These are phyloP conservation scores for Coelastrella sp. DNA, from an alignment of 139 green algal species.

Conservation along the genomic window DNA sequence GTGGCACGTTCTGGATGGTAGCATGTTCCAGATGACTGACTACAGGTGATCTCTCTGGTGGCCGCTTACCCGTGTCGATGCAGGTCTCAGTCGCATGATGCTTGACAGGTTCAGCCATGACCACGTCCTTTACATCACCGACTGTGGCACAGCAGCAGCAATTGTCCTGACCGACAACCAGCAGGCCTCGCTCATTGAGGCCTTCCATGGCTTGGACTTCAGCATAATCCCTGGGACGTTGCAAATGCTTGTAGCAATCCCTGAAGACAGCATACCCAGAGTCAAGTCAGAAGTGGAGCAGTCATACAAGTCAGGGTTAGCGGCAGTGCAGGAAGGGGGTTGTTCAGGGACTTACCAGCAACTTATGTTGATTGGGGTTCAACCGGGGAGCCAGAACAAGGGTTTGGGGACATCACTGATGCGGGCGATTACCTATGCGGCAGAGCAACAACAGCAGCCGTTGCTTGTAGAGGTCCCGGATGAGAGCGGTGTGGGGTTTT, in stretches of 20 bases:
- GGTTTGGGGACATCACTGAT: not conserved
- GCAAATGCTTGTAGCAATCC: slow-evolving; percentile 2
- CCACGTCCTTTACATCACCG: not conserved
- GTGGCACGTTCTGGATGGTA: too few relatives aligned
- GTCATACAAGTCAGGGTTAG: not conserved
- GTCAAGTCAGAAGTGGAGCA: not conserved
- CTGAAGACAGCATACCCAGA: not conserved
- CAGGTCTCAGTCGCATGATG: not conserved
- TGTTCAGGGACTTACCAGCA: not conserved
- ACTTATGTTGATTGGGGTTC: not conserved
- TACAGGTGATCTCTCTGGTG: too few relatives aligned
- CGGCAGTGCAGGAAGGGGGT: not conserved
- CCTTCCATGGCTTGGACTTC: not conserved
- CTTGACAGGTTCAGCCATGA: not conserved
- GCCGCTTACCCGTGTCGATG: not conserved
- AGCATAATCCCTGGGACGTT: not conserved
- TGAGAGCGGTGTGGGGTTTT: not conserved
- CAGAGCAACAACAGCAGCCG: not conserved
- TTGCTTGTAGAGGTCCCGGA: not conserved
- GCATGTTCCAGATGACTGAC: too few relatives aligned
- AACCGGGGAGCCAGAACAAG: not conserved
- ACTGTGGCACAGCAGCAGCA: not conserved
- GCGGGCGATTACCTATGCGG: not conserved
- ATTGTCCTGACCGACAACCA: not conserved
- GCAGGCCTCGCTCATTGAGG: not conserved